Conservation (phyloP, 257 asterid genomes). For the Plantago ovata region DNA sequence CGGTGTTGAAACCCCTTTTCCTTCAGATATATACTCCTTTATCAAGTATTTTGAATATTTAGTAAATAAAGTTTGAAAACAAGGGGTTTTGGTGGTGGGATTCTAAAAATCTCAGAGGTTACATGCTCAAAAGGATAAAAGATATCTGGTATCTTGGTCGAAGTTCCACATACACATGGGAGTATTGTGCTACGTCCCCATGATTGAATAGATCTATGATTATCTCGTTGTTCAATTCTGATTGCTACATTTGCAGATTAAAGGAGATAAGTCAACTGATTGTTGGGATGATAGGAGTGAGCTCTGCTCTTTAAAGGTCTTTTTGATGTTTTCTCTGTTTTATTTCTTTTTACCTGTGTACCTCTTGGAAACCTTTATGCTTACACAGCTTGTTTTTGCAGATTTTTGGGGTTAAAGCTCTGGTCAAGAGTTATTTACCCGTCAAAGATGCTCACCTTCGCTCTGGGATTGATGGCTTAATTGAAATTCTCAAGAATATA, state of each 20-base stretch:
- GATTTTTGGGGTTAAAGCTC: slow-evolving; percentile 89
- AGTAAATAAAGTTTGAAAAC: not conserved
- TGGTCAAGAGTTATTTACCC: slow-evolving; percentile 96
- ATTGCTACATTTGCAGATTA: slow-evolving; percentile 44
- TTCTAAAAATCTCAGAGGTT: not conserved
- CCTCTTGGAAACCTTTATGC: slow-evolving; percentile 12
- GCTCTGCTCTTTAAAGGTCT: slow-evolving; percentile 83
- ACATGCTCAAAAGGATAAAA: not conserved
- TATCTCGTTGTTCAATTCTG: slow-evolving; percentile 19
- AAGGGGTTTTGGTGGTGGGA: not conserved
- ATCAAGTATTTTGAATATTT: too few relatives aligned
- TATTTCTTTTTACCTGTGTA: slow-evolving; percentile 11
- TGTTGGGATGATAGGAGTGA: slow-evolving; percentile 93
- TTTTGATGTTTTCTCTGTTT: slow-evolving; percentile 19
- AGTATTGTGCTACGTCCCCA: not conserved
- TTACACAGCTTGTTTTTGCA: slow-evolving; percentile 28
- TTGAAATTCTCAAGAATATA: slow-evolving; percentile 64
- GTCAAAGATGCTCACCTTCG: slow-evolving; percentile 96
- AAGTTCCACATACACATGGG: not conserved
- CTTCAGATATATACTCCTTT: too few relatives aligned
- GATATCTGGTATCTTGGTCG: not conserved
- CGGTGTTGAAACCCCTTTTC: not conserved
- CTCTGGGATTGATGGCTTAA: slow-evolving; percentile 70
- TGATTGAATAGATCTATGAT: not conserved
- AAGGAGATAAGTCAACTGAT: slow-evolving; percentile 50